Evolutionary conservation across 257 asterid species (phyloP).

Genomic region (Solanum gracilifrons): DNA sequence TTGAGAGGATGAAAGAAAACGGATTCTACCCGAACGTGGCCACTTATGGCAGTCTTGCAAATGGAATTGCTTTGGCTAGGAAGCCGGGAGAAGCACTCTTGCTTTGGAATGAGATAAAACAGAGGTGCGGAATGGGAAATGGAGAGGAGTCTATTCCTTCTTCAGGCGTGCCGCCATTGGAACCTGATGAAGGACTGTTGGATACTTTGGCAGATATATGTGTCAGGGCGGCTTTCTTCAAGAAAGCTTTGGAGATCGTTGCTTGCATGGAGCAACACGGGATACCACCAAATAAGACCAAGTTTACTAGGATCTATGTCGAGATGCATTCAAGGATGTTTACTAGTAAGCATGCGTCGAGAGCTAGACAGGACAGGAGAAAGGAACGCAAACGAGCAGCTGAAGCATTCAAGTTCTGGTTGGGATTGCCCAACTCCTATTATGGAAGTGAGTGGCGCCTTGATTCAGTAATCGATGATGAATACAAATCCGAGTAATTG

Average conservation of each 20-base stretch:
- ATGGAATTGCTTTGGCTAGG: slow-evolving; percentile 72
- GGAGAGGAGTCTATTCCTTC: slow-evolving; percentile 21
- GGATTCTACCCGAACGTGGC: slow-evolving; percentile 62
- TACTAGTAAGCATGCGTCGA: slow-evolving; percentile 97
- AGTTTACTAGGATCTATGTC: slow-evolving; percentile 80
- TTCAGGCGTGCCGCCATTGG: slow-evolving; percentile 32
- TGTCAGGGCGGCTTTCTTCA: slow-evolving; percentile 90
- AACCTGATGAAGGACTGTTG: slow-evolving; percentile 80
- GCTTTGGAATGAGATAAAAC: slow-evolving; percentile 86
- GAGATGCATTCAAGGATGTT: slow-evolving; percentile 99
- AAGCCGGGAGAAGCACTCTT: slow-evolving; percentile 95
- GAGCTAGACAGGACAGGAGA: slow-evolving; percentile 81
- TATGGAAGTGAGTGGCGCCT: slow-evolving; percentile 86
- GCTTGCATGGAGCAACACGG: slow-evolving; percentile 93
- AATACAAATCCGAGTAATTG: slow-evolving; percentile 8
- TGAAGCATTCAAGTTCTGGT: slow-evolving; percentile 97
- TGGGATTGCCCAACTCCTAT: slow-evolving; percentile 87
- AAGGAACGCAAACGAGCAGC: slow-evolving; percentile 88
- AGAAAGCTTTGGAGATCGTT: slow-evolving; percentile 79
- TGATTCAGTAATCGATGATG: slow-evolving; percentile 40
- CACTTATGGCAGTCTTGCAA: slow-evolving; percentile 88
- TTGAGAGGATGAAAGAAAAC: slow-evolving; percentile 62
- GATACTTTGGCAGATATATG: slow-evolving; percentile 89
- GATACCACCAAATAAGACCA: slow-evolving; percentile 75
- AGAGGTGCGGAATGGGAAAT: slow-evolving; percentile 42